Conservation (phyloP, 495 filamentous ascomycete genomes). For the Mycothermus thermophilus region DNA sequence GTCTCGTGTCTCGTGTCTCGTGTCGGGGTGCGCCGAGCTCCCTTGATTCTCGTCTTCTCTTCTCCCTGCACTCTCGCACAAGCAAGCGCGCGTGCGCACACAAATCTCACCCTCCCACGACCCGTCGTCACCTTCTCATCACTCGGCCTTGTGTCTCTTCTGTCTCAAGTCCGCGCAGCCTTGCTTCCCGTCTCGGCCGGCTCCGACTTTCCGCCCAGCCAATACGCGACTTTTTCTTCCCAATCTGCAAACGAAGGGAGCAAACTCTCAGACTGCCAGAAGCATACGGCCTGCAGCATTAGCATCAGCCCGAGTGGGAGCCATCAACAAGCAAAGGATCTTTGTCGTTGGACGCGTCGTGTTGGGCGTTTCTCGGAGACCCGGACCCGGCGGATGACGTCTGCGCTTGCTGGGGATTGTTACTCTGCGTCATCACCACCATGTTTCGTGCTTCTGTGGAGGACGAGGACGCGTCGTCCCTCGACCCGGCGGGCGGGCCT, state of each 20-base stretch:
- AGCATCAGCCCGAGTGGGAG: conserved; percentile 1
- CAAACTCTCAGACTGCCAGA: background rate
- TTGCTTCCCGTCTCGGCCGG: conserved; percentile 7
- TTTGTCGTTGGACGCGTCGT: background rate
- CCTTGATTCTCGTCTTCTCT: conserved; percentile 1
- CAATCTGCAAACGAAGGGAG: conserved; percentile 7
- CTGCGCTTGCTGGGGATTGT: too few species aligned
- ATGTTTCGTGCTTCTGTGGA: conserved; percentile 20
- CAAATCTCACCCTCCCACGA: too few species aligned
- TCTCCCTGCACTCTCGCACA: too few species aligned
- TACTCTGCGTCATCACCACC: conserved; percentile 1
- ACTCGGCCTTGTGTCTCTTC: too few species aligned
- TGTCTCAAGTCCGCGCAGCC: conserved; percentile 6
- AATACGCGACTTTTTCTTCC: conserved; percentile 2
- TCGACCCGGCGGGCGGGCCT: conserved; percentile 8
- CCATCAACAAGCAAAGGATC: background rate
- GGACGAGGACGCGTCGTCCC: conserved; percentile 1
- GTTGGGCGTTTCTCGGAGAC: background rate
- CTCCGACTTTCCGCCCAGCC: conserved; percentile 3
- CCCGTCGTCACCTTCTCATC: too few species aligned
- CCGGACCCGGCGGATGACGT: too few species aligned
- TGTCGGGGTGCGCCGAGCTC: conserved; percentile 2
- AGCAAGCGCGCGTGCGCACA: conserved; percentile 10
- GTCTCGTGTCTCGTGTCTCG: conserved; percentile 2
- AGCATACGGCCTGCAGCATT: background rate